These are phyloP conservation scores for Russula lepida DNA, from an alignment of 768 basidiomycete genomes.

Conservation along the genomic window DNA sequence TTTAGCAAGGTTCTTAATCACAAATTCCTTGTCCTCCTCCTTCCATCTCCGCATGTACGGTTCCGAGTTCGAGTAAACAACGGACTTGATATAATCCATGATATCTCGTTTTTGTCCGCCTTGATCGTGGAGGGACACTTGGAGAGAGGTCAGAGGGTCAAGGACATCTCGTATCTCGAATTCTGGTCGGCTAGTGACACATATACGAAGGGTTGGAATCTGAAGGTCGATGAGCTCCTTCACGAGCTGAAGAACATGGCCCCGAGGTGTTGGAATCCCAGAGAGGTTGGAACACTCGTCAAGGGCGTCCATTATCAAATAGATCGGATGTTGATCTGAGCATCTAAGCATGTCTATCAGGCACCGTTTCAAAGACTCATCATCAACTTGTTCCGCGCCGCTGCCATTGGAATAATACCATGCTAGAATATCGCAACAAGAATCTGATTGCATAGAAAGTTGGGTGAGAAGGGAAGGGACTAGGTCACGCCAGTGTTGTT, in stretches of 20 bases:
- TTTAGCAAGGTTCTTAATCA: neutral
- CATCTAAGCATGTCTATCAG: neutral
- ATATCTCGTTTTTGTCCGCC: neutral
- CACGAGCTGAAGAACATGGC: neutral
- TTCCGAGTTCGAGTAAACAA: neutral
- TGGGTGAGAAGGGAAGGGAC: constrained; percentile 3
- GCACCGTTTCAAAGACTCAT: neutral
- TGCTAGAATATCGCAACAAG: neutral
- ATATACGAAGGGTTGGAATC: neutral
- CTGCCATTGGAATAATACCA: neutral
- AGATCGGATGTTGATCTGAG: neutral
- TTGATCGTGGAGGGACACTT: neutral
- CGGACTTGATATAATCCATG: neutral
- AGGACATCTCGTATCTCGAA: neutral
- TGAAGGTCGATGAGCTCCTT: neutral
- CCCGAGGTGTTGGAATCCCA: neutral
- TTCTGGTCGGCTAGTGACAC: neutral
- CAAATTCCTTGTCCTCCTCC: neutral
- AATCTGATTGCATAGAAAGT: neutral
- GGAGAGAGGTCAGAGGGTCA: neutral
- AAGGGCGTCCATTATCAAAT: neutral
- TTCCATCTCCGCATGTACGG: neutral
- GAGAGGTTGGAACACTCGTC: neutral
- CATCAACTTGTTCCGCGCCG: neutral
- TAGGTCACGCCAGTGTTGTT: neutral